phyloP scores from a whole-genome alignment of 2,329 filamentous ascomycete genomes.

The Phaeophleospora eucalypticola region DNA sequence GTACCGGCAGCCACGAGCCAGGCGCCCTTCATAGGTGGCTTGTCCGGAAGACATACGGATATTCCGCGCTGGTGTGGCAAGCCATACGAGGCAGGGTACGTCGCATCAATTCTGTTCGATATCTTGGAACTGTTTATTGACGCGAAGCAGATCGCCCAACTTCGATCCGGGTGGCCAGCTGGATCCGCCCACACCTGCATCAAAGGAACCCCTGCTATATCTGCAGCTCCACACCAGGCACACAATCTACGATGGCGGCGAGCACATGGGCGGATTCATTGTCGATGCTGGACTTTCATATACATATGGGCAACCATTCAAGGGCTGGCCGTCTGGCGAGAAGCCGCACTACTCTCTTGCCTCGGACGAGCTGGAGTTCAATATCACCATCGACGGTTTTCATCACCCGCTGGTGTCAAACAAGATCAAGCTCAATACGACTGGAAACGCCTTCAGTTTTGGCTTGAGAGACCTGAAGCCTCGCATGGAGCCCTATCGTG shows the following conservation, averaged over 20 bases:
- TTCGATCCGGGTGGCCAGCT: conserved; percentile 49
- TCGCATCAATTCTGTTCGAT: not conserved
- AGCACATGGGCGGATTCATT: conserved; percentile 39
- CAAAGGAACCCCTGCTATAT: conserved; percentile 39
- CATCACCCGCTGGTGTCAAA: conserved; percentile 13
- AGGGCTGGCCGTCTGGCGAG: conserved; percentile 1
- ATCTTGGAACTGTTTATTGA: not conserved
- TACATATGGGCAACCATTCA: conserved; percentile 35
- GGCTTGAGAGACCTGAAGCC: conserved; percentile 29
- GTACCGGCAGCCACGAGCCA: not conserved
- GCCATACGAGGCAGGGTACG: conserved; percentile 35
- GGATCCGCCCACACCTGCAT: conserved; percentile 36
- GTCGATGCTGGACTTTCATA: conserved; percentile 42
- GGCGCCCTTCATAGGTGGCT: conserved; percentile 17
- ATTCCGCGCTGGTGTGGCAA: conserved; percentile 50
- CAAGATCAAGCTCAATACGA: conserved; percentile 37
- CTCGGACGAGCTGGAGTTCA: conserved; percentile 12
- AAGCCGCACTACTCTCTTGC: not conserved
- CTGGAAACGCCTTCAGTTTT: conserved; percentile 36
- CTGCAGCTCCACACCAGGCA: conserved; percentile 46
- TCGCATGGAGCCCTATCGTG: conserved; percentile 33
- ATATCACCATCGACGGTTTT: conserved; percentile 13
- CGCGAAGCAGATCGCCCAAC: conserved; percentile 38
- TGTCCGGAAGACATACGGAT: conserved; percentile 31
- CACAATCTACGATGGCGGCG: conserved; percentile 45